These are phyloP conservation scores for Heliamphora ciliata DNA, from an alignment of 179 eudicot genomes.

Conservation along the genomic window DNA sequence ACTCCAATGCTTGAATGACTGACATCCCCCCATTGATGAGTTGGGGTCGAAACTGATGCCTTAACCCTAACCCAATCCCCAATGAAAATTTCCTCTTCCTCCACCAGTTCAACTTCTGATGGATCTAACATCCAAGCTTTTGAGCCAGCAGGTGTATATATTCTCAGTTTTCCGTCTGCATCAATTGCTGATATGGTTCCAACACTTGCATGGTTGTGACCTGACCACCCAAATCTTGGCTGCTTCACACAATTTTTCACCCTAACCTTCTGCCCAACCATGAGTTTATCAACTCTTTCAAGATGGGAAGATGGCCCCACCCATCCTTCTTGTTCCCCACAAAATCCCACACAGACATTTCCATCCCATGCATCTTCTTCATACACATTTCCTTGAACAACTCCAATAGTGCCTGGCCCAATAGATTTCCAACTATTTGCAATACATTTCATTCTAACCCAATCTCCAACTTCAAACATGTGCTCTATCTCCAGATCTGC, in stretches of 20 bases:
- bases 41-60: conserved; percentile 50
- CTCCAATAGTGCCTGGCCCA: conserved; percentile 69
- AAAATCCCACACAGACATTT: conserved; percentile 64
- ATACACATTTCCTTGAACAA: conserved; percentile 69
- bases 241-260: conserved; percentile 62
- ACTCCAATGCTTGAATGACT: conserved; percentile 81
- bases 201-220: conserved; percentile 68
- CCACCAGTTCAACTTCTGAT: conserved; percentile 74
- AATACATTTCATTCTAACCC: conserved; percentile 60
- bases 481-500: conserved; percentile 76
- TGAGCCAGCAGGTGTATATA: conserved; percentile 84
- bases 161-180: conserved; percentile 88
- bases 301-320: conserved; percentile 54
- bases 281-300: conserved; percentile 48
- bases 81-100: conserved; percentile 64
- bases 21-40: conserved; percentile 96
- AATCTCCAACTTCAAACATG: conserved; percentile 78
- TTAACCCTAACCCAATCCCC: conserved; percentile 86
- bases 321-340: conserved; percentile 97
- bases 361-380: conserved; percentile 73
- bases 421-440: conserved; percentile 66
- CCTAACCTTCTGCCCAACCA: conserved; percentile 63
- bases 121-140: conserved; percentile 92
- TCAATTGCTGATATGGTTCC: conserved; percentile 80
- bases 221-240: conserved; percentile 97